Evolutionary conservation across 441 rosid species (phyloP), one percentile per base, ranked within the genome.

Genomic region (Populus tomentosa): DNA sequence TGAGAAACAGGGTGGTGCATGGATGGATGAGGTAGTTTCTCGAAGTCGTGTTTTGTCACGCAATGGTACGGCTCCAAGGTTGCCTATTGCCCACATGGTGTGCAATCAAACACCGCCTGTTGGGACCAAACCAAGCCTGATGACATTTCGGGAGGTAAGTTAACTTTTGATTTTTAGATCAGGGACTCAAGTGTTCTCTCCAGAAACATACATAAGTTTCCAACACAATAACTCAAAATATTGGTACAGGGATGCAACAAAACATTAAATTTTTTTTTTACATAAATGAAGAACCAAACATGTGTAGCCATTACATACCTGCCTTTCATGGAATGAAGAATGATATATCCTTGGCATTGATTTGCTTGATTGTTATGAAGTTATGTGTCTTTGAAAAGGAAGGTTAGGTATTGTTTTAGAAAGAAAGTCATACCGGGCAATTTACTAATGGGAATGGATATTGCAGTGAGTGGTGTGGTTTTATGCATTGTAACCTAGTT

Each of bases 31-130:
- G 81, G 99, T 95, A 40, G 82, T 92, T 83, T 82, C 87, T 53
- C 90, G 97, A 76, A 93, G 99, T 84, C 89, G 85, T 65, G 91
- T 91, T 77, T 66, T 93, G 87, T 89, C 99, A 70, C 85, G 70
- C 72, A 91, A 89, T 77, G 97, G 94, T 65, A 80, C 86, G 72
- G 71, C 85, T 1, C 82, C 89, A 7, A 91, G 99, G 85, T 87
- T 95, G 61, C 99, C 97, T 80, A 85, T 95, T 82, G 98, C 98
- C 20, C 98, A 95, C 85, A 92, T 95, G 96, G 97, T 93, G 71
- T 93, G 98, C 87, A 93, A 95, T 85, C 98, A 93, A 83, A 87
- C 94, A 78, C 98, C 99, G 33, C 99, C 98, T 28, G 90, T 95
- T n/a, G 98, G 99, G 71, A 87, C 82, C 82, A 95, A 93, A 84